Base-by-base conservation (phyloP, 2,329 filamentous ascomycete genomes). In the Fusarium redolens region DNA sequence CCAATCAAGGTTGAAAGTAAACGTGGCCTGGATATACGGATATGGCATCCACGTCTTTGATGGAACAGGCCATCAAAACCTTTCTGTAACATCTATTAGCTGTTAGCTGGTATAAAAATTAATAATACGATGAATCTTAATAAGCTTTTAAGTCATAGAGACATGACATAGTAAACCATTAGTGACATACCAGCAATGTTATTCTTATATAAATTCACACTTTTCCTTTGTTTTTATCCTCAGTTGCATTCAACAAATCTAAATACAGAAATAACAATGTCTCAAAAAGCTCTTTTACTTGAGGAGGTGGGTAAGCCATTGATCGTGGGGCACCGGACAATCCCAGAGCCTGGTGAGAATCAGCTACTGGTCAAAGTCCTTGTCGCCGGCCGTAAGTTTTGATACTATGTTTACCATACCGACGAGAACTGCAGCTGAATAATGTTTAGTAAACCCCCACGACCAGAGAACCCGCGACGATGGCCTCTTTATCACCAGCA, bases 321-420 rank as follows among this genome's bases (percentile, higher is more conserved):
- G 3, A 5, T 17, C 12, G 7, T 20, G 2, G 56, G 44, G 2
- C 2, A n/a, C 3, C 44, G 44, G 2, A 10, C 25, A 15, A 59
- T 59, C 31, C 56, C 44, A 7, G 7, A 59, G 4, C 44, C 55
- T 7, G 8, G 20, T 3, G 20, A 38, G 8, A 37, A 37, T 17
- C 43, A 58, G 15, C 7, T 51, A 15, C 22, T 58, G 20, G 55
- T 58, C 20, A 58, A 58, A 31, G 43, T 58, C 31, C 43, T 51
- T 51, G 56, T 59, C 17, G 31, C 56, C 30, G 44, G 56, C 14
- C 4, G 56, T 59, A 59, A 40, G 56, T 52, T 20, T 12, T 1
- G 2, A 22, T 22, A 22, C 37, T 9, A 15, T 4, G 12, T n/a
- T 10, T 12, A 2, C 8, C 22, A 12, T 4, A n/a, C 6, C 5